A percentile compares a stretch with the other conserved stretches of the same genome.
Evolutionary conservation across 306 rosid species (phyloP).

Genomic region (Corylus heterophylla): DNA sequence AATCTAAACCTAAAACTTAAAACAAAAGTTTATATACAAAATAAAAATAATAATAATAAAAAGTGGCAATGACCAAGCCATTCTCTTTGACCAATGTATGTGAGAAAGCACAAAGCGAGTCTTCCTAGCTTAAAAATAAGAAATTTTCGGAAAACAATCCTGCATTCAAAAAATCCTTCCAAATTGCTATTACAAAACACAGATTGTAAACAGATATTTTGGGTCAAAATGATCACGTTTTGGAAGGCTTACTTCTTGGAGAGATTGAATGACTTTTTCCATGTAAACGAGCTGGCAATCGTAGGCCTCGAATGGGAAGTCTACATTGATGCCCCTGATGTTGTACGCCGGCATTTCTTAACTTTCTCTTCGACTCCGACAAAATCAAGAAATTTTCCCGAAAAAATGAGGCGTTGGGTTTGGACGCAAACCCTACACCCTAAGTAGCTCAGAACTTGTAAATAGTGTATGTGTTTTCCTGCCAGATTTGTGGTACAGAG

Average conservation of each 20-base stretch:
- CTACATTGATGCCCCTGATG: conserved; percentile 76
- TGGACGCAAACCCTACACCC: conserved; percentile 45
- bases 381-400: background rate
- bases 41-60: no score
- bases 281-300: conserved; percentile 90
- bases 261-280: conserved; percentile 92
- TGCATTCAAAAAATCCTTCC: background rate
- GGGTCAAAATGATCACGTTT: background rate
- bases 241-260: conserved; percentile 60
- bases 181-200: background rate
- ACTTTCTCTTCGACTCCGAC: conserved; percentile 3
- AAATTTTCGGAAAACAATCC: background rate
- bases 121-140: background rate
- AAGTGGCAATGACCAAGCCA: no score
- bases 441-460: background rate
- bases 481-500: conserved; percentile 31
- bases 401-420: background rate
- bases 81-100: no score
- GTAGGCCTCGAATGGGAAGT: conserved; percentile 87
- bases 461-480: conserved; percentile 37
- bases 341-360: conserved; percentile 74
- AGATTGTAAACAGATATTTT: background rate
- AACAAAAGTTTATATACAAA: no score
- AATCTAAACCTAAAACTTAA: no score
- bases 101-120: background rate